Percentiles rank a stretch among this genome's conserved stretches.
phyloP scores from a whole-genome alignment of 1,139 yeast species.

The Yamadazyma dendronema region DNA sequence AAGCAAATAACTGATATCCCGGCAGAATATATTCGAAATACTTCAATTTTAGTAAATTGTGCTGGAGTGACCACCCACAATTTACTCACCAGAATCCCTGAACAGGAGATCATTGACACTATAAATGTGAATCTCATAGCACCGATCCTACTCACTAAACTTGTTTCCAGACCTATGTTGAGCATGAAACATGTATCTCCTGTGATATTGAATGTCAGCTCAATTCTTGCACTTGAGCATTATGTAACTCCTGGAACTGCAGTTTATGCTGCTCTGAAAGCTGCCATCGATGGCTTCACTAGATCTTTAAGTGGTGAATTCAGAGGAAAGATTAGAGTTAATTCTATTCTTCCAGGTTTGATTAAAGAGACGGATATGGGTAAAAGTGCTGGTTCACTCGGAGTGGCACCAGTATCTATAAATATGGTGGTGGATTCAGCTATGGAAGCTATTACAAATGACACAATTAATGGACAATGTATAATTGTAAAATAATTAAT shows the following conservation, averaged over 20 bases:
- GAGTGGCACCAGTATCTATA: constrained; percentile 18
- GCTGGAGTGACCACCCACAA: constrained; percentile 77
- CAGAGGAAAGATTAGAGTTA: constrained; percentile 52
- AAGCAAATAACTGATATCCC: constrained; percentile 4
- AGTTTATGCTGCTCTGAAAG: constrained; percentile 79
- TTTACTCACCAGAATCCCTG: constrained; percentile 47
- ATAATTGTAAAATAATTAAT: constrained; percentile 7
- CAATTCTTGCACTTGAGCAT: constrained; percentile 56
- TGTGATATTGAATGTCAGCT: constrained; percentile 62
- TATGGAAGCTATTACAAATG: constrained; percentile 28
- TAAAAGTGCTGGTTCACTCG: constrained; percentile 22
- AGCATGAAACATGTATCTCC: constrained; percentile 24
- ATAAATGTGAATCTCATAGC: constrained; percentile 63
- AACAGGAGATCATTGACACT: constrained; percentile 44
- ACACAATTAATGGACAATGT: constrained; percentile 40
- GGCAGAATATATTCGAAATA: constrained; percentile 14
- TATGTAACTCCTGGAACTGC: constrained; percentile 57
- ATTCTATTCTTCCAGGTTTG: constrained; percentile 71
- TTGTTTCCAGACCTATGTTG: constrained; percentile 49
- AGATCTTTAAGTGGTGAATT: constrained; percentile 63
- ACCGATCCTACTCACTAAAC: constrained; percentile 58
- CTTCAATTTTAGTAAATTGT: constrained; percentile 61
- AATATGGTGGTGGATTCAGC: constrained; percentile 29
- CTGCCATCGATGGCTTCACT: constrained; percentile 72
- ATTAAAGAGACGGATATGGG: constrained; percentile 77